These are phyloP conservation scores for Mycena floridula DNA, from an alignment of 768 basidiomycete species.

Conservation along the genomic window DNA sequence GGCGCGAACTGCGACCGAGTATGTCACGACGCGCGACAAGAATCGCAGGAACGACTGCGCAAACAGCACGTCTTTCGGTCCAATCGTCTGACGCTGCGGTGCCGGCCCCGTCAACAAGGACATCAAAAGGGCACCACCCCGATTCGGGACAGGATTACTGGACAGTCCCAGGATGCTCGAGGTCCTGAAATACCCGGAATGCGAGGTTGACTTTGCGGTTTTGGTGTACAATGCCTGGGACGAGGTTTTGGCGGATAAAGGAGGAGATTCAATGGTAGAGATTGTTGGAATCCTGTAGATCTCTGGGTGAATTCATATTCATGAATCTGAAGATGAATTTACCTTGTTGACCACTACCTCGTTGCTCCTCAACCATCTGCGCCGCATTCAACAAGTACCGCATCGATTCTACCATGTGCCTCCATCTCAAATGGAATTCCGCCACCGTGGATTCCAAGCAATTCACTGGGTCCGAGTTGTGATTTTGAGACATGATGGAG, in stretches of 20 bases:
- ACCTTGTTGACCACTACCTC: no score
- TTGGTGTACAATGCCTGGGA: slow-evolving; percentile 28
- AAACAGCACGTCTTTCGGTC: slow-evolving; percentile 69
- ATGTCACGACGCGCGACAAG: slow-evolving; percentile 64
- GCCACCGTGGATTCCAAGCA: slow-evolving; percentile 62
- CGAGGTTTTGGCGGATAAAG: slow-evolving; percentile 52
- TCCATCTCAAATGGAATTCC: slow-evolving; percentile 63
- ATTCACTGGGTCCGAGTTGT: slow-evolving; percentile 52
- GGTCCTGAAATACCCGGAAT: slow-evolving; percentile 51
- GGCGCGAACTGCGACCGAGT: slow-evolving; percentile 76
- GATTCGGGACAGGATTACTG: no score
- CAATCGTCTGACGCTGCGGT: slow-evolving; percentile 42
- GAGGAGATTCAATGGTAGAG: slow-evolving; percentile 45
- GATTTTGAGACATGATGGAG: slow-evolving; percentile 53
- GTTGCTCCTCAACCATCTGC: slow-evolving; percentile 40
- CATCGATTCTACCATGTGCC: slow-evolving; percentile 65
- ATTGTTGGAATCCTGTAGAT: slow-evolving; percentile 34
- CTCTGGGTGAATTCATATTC: no score
- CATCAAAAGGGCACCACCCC: no score
- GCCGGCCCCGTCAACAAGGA: no score
- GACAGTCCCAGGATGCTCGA: slow-evolving; percentile 51
- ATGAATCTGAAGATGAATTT: no score
- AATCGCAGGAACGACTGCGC: slow-evolving; percentile 79
- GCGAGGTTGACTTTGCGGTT: slow-evolving; percentile 41
- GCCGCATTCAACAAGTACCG: slow-evolving; percentile 64